phyloP scores from a whole-genome alignment of 768 basidiomycete genomes.

The Suillus subalutaceus region DNA sequence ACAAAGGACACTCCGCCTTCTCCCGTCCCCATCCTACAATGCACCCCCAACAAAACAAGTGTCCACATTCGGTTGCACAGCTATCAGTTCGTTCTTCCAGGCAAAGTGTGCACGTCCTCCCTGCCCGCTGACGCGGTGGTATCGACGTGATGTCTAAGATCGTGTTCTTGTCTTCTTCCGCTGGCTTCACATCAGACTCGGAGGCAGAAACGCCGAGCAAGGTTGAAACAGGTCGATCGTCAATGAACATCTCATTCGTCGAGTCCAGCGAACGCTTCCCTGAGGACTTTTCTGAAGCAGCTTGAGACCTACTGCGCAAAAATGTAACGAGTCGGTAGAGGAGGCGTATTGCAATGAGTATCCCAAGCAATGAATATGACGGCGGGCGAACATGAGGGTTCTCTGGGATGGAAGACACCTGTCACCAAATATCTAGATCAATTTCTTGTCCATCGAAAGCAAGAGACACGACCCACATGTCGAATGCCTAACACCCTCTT shows the following conservation, averaged over 20 bases:
- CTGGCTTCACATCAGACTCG: slow-evolving; percentile 57
- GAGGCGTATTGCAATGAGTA: slow-evolving; percentile 68
- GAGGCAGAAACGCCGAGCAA: slow-evolving; percentile 54
- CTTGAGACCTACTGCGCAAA: slow-evolving; percentile 38
- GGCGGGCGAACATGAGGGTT: slow-evolving; percentile 76
- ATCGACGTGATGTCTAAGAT: slow-evolving; percentile 62
- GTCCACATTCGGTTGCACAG: slow-evolving; percentile 86
- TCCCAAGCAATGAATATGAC: slow-evolving; percentile 84
- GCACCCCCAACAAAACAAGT: slow-evolving; percentile 89
- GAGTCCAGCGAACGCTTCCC: slow-evolving; percentile 36
- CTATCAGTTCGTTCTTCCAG: slow-evolving; percentile 83
- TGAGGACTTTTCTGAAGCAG: slow-evolving; percentile 31
- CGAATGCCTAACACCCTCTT: slow-evolving; percentile 69
- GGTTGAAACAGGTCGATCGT: slow-evolving; percentile 60
- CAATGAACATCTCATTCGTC: slow-evolving; percentile 50
- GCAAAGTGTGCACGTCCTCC: slow-evolving; percentile 80
- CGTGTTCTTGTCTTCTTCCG: slow-evolving; percentile 73
- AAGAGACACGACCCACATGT: slow-evolving; percentile 50
- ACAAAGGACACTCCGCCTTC: slow-evolving; percentile 89
- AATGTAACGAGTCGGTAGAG: slow-evolving; percentile 59
- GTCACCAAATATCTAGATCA: not conserved
- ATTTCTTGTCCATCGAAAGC: not conserved
- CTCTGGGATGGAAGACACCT: slow-evolving; percentile 77
- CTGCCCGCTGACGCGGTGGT: slow-evolving; percentile 51
- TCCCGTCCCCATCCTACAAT: slow-evolving; percentile 89